phyloP scores from a whole-genome alignment of 2,329 filamentous ascomycete species.

The Verticillium nonalfalfae region DNA sequence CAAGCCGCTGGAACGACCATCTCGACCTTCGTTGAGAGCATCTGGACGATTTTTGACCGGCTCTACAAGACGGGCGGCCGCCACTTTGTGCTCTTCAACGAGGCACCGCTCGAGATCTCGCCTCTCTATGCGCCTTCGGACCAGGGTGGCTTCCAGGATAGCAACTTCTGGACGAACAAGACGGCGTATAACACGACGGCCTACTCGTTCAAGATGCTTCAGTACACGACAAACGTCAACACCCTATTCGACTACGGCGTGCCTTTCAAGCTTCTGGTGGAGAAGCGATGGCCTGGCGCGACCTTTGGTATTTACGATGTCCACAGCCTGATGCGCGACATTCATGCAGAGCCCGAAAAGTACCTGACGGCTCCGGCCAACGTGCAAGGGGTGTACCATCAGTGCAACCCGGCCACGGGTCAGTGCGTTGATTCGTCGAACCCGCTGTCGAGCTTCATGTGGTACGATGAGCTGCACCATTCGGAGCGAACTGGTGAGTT shows the following conservation, averaged over 20 bases:
- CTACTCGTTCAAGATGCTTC: constrained; percentile 34
- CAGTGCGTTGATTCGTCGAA: constrained; percentile 30
- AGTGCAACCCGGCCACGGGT: constrained; percentile 34
- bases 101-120: constrained; percentile 58
- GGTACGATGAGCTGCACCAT: constrained; percentile 69
- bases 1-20: constrained; percentile 55
- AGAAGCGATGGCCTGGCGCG: constrained; percentile 48
- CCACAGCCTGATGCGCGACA: constrained; percentile 57
- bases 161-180: constrained; percentile 40
- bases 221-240: constrained; percentile 44
- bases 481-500: constrained; percentile 55
- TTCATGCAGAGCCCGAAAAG: constrained; percentile 50
- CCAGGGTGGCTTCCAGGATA: constrained; percentile 32
- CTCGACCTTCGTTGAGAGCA: constrained; percentile 59
- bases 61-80: constrained; percentile 62
- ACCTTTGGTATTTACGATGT: constrained; percentile 62
- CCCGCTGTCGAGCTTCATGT: constrained; percentile 56
- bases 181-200: constrained; percentile 38
- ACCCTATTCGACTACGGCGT: constrained; percentile 40
- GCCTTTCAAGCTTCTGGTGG: constrained; percentile 36
- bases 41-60: constrained; percentile 55
- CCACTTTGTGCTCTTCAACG: constrained; percentile 67
- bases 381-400: constrained; percentile 49
- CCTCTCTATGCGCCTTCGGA: constrained; percentile 56
- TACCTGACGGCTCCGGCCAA: constrained; percentile 62